Base-by-base conservation (phyloP, 768 basidiomycete species). In the Podaxis carcinomalis region DNA sequence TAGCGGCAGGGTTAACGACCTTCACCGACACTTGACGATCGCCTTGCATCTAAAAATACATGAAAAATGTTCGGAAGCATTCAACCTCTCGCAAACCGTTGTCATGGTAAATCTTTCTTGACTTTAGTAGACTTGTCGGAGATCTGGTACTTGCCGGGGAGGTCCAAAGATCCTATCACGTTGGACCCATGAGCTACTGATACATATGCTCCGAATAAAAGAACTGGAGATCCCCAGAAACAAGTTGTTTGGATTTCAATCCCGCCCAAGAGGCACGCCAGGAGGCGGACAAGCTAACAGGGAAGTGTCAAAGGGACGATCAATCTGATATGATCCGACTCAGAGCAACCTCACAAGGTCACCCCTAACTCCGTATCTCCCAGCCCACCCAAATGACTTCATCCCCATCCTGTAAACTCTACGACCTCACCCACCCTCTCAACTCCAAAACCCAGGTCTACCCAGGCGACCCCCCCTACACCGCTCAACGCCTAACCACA, bases 391-490 rank as follows among this genome's bases (percentile, higher is more conserved):
- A 44, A 44, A 23, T 23, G 19, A 13, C 36, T 21, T 25, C 47
- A 4, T 35, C 44, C 4, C 10, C 28, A 27, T 6, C 51, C 35
- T 57, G 14, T 53, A 58, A 51, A 52, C 62, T 81, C 62, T 70
- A 86, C 66, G 85, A 87, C 70, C 80, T 88, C 19, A 78, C 82
- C 3, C 84, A 86, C 63, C 70, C 73, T 13, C 75, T 89, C 63
- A 68, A 79, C 51, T 59, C 72, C 32, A 65, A 66, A 35, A 80
- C 80, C 16, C 80, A 77, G 51, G 72, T 80, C 19, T 89, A 86
- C 70, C 80, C 83, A 1, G 83, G 82, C 1, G 86, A 88, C 66
- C 83, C 84, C 0, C 53, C 63, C 13, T 86, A 83, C 69, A 63
- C 62, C 19, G 77, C 74, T 57, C 68, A 64, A 14, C 77, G 74